Conservation (phyloP, 345 rosid genomes). For the Corchorus olitorius region DNA sequence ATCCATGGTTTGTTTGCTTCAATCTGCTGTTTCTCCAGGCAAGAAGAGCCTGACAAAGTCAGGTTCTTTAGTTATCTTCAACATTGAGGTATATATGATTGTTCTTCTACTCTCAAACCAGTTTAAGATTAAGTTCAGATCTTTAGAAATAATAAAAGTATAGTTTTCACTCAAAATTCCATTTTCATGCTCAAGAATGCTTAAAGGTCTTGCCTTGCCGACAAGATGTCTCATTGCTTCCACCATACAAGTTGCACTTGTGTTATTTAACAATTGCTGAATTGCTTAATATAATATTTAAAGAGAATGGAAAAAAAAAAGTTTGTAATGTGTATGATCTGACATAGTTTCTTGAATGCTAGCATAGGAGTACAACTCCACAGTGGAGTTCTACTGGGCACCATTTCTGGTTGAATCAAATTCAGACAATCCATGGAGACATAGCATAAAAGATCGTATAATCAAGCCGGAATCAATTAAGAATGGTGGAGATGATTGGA, state of each 20-base stretch:
- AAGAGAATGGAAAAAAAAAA: too few relatives aligned
- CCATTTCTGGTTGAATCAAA: constrained; percentile 70
- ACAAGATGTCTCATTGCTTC: not conserved
- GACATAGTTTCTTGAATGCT: constrained; percentile 9
- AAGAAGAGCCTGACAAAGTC: constrained; percentile 59
- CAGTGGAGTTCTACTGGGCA: constrained; percentile 67
- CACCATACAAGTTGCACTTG: too few relatives aligned
- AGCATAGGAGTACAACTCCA: constrained; percentile 53
- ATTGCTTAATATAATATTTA: too few relatives aligned
- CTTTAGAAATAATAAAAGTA: too few relatives aligned
- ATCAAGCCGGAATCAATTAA: constrained; percentile 56
- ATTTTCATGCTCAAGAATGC: too few relatives aligned
- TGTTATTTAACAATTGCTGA: too few relatives aligned
- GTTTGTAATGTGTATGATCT: not conserved
- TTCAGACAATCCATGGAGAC: constrained; percentile 55
- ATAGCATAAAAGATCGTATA: constrained; percentile 44
- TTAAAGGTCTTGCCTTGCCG: too few relatives aligned
- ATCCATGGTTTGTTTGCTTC: constrained; percentile 90
- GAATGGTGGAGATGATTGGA: constrained; percentile 61
- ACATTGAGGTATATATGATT: constrained; percentile 52
- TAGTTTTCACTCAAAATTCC: too few relatives aligned
- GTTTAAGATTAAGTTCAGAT: too few relatives aligned
- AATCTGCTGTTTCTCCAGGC: constrained; percentile 63
- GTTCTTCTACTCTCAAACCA: not conserved
- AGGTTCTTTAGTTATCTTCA: constrained; percentile 64